Evolutionary conservation across 2,329 filamentous ascomycete genomes (phyloP).

Genomic region (Sarocladiaceae sp.): DNA sequence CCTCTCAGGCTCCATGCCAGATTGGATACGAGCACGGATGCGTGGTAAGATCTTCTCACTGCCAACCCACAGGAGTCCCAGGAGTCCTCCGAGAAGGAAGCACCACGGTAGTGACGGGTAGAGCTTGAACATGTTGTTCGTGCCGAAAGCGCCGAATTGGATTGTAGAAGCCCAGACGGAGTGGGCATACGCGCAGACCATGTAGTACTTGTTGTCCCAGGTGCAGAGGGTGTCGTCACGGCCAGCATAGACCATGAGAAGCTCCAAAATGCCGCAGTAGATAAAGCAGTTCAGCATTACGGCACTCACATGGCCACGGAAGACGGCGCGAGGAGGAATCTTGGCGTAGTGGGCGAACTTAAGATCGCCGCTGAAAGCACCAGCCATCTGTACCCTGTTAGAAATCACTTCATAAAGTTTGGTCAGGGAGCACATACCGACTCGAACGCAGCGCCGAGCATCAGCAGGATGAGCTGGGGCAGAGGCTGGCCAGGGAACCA

Average conservation of each 20-base stretch:
- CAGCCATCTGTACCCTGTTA: slow-evolving; percentile 11
- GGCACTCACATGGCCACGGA: slow-evolving; percentile 18
- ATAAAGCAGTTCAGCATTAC: slow-evolving; percentile 25
- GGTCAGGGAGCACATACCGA: neutral
- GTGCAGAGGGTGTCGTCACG: slow-evolving; percentile 24
- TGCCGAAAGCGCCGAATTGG: slow-evolving; percentile 19
- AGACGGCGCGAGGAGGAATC: slow-evolving; percentile 23
- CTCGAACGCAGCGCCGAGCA: slow-evolving; percentile 19
- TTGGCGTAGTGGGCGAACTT: slow-evolving; percentile 26
- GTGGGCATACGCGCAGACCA: slow-evolving; percentile 24
- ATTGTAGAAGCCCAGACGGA: slow-evolving; percentile 25
- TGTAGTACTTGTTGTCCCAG: slow-evolving; percentile 20
- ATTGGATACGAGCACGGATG: slow-evolving; percentile 12
- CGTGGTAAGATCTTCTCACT: slow-evolving; percentile 20
- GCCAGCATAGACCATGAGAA: slow-evolving; percentile 12
- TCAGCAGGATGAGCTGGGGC: slow-evolving; percentile 19
- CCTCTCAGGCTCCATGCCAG: slow-evolving; percentile 13
- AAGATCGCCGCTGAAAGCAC: slow-evolving; percentile 19
- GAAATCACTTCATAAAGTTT: neutral
- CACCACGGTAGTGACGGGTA: slow-evolving; percentile 22
- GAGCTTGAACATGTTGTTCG: slow-evolving; percentile 19
- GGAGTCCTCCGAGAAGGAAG: slow-evolving; percentile 26
- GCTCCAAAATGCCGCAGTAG: slow-evolving; percentile 22
- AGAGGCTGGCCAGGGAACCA: slow-evolving; percentile 19
- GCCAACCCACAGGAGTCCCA: slow-evolving; percentile 22